Evolutionary conservation across 1,139 yeast genomes (phyloP), one percentile per base, ranked within the genome.

Genomic region (Protomyces arabidopsidicola): DNA sequence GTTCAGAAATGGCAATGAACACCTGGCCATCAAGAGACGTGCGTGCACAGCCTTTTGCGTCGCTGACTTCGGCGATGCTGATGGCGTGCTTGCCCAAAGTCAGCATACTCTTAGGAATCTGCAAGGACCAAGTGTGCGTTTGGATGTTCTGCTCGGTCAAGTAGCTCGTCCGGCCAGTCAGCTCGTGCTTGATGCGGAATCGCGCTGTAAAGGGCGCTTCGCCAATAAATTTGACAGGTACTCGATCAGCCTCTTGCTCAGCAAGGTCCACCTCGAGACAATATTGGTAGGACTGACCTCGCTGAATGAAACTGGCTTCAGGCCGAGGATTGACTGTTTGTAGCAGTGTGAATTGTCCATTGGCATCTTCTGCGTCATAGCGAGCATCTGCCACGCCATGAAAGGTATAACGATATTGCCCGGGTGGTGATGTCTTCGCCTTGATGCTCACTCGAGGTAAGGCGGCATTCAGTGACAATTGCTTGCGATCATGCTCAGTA

Each of bases 271-370:
- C 68, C 60, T 71, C 71, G 27, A 73, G 69, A 74, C 97, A 90
- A 0, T 90, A 78, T 68, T 78, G 77, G 69, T 76, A 77, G 14
- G 79, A 78, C 55, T 79, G 79, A 27, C 82, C 81, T 42, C 78
- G 76, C 31, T 78, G 75, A 6, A 75, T 75, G 72, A 88, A 85
- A 31, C 72, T 73, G 0, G 84, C 85, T 10, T 72, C 71, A 3
- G 98, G 97, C 20, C 84, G 77, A 2, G 83, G 76, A 65, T 81
- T 78, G 3, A 90, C 87, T 0, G 76, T 77, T 71, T 90, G 95
- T 48, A 79, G 75, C 3, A 90, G 78, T 1, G 71, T 73, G 10
- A 86, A 77, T 0, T 75, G 73, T 34, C 75, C 72, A 4, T 68
- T 68, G 35, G 75, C 38, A 2, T 75, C 74, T 66, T 78, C 79